Conservation (phyloP, 2,329 filamentous ascomycete species). For the Apiospora pterosperma region DNA sequence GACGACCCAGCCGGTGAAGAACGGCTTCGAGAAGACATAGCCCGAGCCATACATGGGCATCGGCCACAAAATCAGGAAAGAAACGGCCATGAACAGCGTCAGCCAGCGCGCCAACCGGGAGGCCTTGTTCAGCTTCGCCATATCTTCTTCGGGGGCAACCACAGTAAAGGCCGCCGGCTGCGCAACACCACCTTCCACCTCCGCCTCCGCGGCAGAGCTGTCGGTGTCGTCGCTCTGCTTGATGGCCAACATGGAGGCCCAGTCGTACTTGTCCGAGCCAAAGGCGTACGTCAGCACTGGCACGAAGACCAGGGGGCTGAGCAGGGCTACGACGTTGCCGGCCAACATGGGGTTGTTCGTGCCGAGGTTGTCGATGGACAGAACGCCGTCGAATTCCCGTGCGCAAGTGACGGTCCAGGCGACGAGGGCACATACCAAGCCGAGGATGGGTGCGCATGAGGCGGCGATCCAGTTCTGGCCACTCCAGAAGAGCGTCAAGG, state of each 20-base stretch:
- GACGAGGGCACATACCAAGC: slow-evolving; percentile 64
- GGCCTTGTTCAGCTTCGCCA: slow-evolving; percentile 48
- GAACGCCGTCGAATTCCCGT: slow-evolving; percentile 57
- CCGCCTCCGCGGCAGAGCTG: slow-evolving; percentile 57
- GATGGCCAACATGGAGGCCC: slow-evolving; percentile 77
- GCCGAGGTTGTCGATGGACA: slow-evolving; percentile 73
- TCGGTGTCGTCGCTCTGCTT: slow-evolving; percentile 76
- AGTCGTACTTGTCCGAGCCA: slow-evolving; percentile 76
- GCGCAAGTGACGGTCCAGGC: slow-evolving; percentile 78
- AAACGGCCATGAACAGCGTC: slow-evolving; percentile 62
- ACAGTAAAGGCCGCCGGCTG: slow-evolving; percentile 5
- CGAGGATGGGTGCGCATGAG: slow-evolving; percentile 64
- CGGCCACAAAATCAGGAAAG: slow-evolving; percentile 30
- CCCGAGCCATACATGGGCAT: slow-evolving; percentile 26
- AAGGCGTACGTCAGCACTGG: slow-evolving; percentile 70
- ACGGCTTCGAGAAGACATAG: slow-evolving; percentile 37
- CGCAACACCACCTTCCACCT: slow-evolving; percentile 40
- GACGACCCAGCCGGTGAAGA: slow-evolving; percentile 77
- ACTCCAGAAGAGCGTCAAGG: slow-evolving; percentile 76
- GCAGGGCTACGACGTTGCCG: slow-evolving; percentile 78
- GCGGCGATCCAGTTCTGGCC: slow-evolving; percentile 76
- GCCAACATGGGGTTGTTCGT: slow-evolving; percentile 86
- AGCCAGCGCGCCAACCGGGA: slow-evolving; percentile 43
- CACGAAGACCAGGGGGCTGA: slow-evolving; percentile 72
- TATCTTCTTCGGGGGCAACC: slow-evolving; percentile 28